phyloP scores from a whole-genome alignment of 768 basidiomycete genomes.

The Trichaptum fuscoviolaceum region DNA sequence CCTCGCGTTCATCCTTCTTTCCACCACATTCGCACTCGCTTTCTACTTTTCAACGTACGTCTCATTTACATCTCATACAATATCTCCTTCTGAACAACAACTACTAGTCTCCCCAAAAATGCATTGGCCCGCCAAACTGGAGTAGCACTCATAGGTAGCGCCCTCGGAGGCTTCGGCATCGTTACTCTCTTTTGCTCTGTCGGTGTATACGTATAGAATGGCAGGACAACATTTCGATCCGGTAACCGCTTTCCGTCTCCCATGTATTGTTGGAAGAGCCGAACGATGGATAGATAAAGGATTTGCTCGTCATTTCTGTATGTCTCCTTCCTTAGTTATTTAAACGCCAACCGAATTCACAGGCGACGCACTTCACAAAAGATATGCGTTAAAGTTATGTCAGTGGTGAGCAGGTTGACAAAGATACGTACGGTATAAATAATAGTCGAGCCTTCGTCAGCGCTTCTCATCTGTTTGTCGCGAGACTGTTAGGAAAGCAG shows the following conservation, averaged over 20 bases:
- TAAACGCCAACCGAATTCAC: slow-evolving; percentile 77
- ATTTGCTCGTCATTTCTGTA: too few species aligned
- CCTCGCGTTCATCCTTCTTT: slow-evolving; percentile 68
- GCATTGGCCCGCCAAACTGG: slow-evolving; percentile 61
- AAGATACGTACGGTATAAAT: slow-evolving; percentile 76
- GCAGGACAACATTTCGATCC: not conserved
- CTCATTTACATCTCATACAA: slow-evolving; percentile 5
- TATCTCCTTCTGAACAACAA: slow-evolving; percentile 6
- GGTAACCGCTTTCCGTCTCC: slow-evolving; percentile 12
- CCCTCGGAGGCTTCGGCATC: slow-evolving; percentile 82
- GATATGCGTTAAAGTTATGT: slow-evolving; percentile 3
- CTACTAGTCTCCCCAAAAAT: slow-evolving; percentile 68
- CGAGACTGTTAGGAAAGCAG: not conserved
- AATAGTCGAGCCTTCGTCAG: slow-evolving; percentile 92
- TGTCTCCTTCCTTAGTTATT: slow-evolving; percentile 54
- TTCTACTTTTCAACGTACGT: slow-evolving; percentile 89
- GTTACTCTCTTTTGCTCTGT: slow-evolving; percentile 84
- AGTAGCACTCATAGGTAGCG: slow-evolving; percentile 68
- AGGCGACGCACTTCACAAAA: slow-evolving; percentile 55
- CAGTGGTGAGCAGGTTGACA: not conserved
- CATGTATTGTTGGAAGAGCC: not conserved
- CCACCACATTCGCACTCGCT: slow-evolving; percentile 73
- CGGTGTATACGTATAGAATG: slow-evolving; percentile 74
- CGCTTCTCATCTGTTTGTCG: slow-evolving; percentile 63
- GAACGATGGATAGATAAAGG: too few species aligned